Evolutionary conservation across 2,329 filamentous ascomycete genomes (phyloP).

Genomic region (Phoma sp.): DNA sequence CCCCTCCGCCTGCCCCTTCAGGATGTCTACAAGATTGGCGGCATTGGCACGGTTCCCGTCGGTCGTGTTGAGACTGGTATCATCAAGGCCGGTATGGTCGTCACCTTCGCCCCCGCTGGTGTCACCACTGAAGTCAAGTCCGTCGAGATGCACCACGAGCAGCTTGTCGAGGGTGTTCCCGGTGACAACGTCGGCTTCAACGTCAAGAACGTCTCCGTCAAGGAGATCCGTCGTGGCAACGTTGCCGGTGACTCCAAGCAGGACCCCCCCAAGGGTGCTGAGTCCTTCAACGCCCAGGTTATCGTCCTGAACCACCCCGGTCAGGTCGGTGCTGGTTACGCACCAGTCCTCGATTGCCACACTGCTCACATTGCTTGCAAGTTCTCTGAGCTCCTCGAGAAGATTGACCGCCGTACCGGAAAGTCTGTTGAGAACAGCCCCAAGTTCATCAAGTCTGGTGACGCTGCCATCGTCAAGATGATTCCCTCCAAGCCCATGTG

Average conservation of each 20-base stretch:
- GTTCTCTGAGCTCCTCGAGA: conserved; percentile 99
- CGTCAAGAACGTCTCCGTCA: conserved; percentile 99
- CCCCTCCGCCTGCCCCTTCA: conserved; percentile 99
- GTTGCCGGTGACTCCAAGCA: conserved; percentile 99
- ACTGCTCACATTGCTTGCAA: conserved; percentile 99
- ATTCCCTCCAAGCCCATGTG: conserved; percentile 99
- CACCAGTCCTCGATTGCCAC: conserved; percentile 99
- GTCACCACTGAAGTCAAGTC: conserved; percentile 99
- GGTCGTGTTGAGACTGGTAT: conserved; percentile 99
- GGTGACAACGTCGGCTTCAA: conserved; percentile 99
- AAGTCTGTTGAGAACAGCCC: conserved; percentile 90
- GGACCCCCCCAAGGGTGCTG: conserved; percentile 88
- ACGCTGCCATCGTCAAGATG: conserved; percentile 99
- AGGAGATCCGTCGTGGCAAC: conserved; percentile 99
- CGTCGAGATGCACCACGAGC: conserved; percentile 99
- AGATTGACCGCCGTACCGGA: conserved; percentile 99
- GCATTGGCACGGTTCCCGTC: conserved; percentile 99
- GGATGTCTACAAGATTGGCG: conserved; percentile 99
- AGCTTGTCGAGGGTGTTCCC: conserved; percentile 91
- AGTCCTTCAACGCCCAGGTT: conserved; percentile 99
- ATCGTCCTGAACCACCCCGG: conserved; percentile 99
- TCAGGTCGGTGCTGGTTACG: conserved; percentile 99
- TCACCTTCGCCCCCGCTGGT: conserved; percentile 97
- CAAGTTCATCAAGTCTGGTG: conserved; percentile 99
- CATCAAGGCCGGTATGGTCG: conserved; percentile 89